Evolutionary conservation across 139 green algal genomes (phyloP).

Genomic region (Coelastrella sp.): DNA sequence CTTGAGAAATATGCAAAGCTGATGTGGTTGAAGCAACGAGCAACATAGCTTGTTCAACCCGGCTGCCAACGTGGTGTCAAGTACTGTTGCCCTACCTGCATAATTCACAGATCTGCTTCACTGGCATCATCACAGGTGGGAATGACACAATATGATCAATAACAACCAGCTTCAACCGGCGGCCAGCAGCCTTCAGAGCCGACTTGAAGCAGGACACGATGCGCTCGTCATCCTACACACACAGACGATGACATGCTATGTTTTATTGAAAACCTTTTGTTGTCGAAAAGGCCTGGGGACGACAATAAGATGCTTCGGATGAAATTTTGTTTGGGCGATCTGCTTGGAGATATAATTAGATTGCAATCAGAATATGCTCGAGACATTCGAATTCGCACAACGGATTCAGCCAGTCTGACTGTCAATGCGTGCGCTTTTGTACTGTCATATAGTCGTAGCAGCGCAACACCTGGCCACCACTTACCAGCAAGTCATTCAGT

Average conservation of each 20-base stretch:
- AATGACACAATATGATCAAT: conserved; percentile 74
- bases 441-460: background rate
- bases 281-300: background rate
- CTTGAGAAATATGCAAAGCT: too few species aligned
- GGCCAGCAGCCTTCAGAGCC: conserved; percentile 3
- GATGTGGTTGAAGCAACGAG: background rate
- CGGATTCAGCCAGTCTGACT: background rate
- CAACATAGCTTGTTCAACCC: background rate
- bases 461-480: background rate
- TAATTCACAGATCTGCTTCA: conserved; percentile 55
- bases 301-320: too few species aligned
- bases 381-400: too few species aligned
- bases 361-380: too few species aligned
- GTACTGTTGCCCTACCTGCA: conserved; percentile 28
- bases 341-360: too few species aligned
- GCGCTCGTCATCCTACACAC: conserved; percentile 27
- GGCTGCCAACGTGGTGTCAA: too few species aligned
- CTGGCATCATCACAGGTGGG: conserved; percentile 69
- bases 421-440: background rate
- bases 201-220: background rate
- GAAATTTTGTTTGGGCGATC: too few species aligned
- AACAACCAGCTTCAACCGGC: conserved; percentile 60
- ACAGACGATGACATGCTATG: background rate
- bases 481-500: conserved; percentile 47
- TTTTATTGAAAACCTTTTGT: too few species aligned